Percentiles rank a stretch among this genome's conserved stretches.
These are phyloP conservation scores for Xylariaceae sp. DNA, from an alignment of 2,329 filamentous ascomycete genomes.

Conservation along the genomic window DNA sequence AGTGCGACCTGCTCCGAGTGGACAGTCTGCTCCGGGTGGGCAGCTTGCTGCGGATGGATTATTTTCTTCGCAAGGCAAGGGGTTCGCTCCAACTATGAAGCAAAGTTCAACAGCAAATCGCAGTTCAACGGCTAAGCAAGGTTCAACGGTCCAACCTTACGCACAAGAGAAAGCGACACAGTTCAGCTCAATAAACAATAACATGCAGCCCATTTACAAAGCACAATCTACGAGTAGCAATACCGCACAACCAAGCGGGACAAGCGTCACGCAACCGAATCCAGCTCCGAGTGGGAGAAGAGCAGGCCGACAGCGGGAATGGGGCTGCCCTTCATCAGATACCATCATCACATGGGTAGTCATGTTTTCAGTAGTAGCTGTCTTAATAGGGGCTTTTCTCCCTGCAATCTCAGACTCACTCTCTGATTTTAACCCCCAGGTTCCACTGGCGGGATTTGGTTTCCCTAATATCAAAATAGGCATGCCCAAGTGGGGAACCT, in stretches of 20 bases:
- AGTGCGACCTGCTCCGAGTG: background rate
- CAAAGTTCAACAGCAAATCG: too few relatives aligned
- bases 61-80: too few relatives aligned
- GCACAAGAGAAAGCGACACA: too few relatives aligned
- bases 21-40: background rate
- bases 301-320: background rate
- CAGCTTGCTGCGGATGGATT: too few relatives aligned
- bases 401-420: background rate
- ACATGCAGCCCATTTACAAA: too few relatives aligned
- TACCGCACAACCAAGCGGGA: background rate
- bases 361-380: constrained; percentile 6
- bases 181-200: too few relatives aligned
- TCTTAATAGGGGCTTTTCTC: constrained; percentile 6
- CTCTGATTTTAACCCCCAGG: background rate
- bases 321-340: background rate
- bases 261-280: background rate
- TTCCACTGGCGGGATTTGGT: background rate
- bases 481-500: constrained; percentile 8
- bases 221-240: background rate
- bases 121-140: background rate
- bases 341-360: background rate
- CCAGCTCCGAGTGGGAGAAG: background rate
- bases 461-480: constrained; percentile 2
- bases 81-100: too few relatives aligned
- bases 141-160: background rate